Base-by-base conservation (phyloP, 108 stramenopile species). In the Aurantiochytrium sp. region DNA sequence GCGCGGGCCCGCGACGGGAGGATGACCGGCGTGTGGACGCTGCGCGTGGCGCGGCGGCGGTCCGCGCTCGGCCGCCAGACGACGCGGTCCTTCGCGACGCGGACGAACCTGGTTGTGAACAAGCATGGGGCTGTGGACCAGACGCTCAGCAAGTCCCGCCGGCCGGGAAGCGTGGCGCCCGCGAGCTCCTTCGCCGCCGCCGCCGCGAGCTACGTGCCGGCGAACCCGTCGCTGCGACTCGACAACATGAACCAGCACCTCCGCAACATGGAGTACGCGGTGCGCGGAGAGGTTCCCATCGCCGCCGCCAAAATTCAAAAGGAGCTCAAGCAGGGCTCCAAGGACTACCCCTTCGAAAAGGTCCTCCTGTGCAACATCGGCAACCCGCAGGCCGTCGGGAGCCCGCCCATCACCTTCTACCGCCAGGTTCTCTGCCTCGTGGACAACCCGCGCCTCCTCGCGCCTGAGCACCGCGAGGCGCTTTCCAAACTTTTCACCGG, bases 361-460 rank as follows among this genome's bases (percentile, higher is more conserved):
- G 96, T 97, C 89, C 90, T 98, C 52, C 96, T 95, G 88, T 97
- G 96, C 88, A 98, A 98, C 89, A 96, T 96, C 53, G 97, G 97
- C 10, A 98, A 98, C 93, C 97, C 97, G 31, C 97, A 98, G 87
- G 92, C 96, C 4, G 94, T 97, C 36, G 93, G 95, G 31, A 96
- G 96, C 88, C 81, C 91, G 55, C 96, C 97, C 17, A 91, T 97
- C 55, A 91, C 94, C 8, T 98, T 94, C 69, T 93, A 91, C 88
- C 92, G 97, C 1, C 93, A 96, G 87, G 96, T 97, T 0, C 73
- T 97, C 22, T 92, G 96, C 4, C 93, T 97, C 42, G 95, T 97
- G 65, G 94, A 95, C 90, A 90, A 95, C 87, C 95, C 97, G 1
- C 91, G 95, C 32, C 45, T 81, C 19, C 73, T 81, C 39, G 42